Evolutionary conservation across 495 filamentous ascomycete genomes (phyloP).

Genomic region (Penicillium simplicissimum): DNA sequence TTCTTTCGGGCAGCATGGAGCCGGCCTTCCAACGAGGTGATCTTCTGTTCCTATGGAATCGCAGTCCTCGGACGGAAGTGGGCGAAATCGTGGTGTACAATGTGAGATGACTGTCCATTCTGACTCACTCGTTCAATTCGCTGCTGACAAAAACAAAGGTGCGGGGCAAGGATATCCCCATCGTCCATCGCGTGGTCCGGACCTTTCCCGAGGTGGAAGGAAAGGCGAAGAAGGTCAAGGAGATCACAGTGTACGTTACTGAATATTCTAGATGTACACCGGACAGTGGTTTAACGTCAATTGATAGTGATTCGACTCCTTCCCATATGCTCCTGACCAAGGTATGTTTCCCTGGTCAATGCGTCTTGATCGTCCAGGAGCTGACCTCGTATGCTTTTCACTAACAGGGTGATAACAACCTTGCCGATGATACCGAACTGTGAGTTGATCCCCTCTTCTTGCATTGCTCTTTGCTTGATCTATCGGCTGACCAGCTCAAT

Average conservation of each 20-base stretch:
- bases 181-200: slow-evolving; percentile 44
- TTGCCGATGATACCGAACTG: slow-evolving; percentile 90
- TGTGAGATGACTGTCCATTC: slow-evolving; percentile 4
- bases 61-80: slow-evolving; percentile 64
- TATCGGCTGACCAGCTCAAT: neutral
- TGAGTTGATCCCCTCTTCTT: neutral
- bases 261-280: neutral
- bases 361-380: neutral
- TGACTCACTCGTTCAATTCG: too few relatives aligned
- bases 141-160: slow-evolving; percentile 7
- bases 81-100: slow-evolving; percentile 97
- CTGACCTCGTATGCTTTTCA: neutral
- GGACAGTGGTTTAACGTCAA: slow-evolving; percentile 9
- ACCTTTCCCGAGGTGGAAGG: slow-evolving; percentile 57
- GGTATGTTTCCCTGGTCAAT: slow-evolving; percentile 15
- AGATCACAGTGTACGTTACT: slow-evolving; percentile 35
- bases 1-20: slow-evolving; percentile 94
- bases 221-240: slow-evolving; percentile 43
- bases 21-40: slow-evolving; percentile 96
- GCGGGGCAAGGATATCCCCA: slow-evolving; percentile 29
- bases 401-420: slow-evolving; percentile 83
- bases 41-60: slow-evolving; percentile 91
- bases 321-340: slow-evolving; percentile 78
- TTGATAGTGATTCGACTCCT: slow-evolving; percentile 27
- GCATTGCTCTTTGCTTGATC: too few relatives aligned